These are phyloP conservation scores for Erodium maritimum DNA, from an alignment of 345 rosid genomes.

Conservation along the genomic window DNA sequence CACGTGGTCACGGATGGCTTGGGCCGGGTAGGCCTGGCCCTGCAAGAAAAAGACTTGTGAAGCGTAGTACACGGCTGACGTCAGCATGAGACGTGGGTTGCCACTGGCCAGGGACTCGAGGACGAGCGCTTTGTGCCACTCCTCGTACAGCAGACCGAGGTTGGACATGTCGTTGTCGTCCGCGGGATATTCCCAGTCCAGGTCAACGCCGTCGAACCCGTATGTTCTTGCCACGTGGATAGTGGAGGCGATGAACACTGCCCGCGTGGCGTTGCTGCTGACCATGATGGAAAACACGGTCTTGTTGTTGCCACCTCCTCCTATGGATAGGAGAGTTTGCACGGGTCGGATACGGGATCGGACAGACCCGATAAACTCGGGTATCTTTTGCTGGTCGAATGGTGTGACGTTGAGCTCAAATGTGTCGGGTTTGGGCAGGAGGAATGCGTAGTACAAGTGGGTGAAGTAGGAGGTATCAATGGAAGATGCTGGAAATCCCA, in stretches of 20 bases:
- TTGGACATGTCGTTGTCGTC: conserved; percentile 18
- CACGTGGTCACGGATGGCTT: conserved; percentile 1
- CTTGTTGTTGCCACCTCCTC: conserved; percentile 15
- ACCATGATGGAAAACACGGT: conserved; percentile 20
- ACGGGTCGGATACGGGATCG: conserved; percentile 14
- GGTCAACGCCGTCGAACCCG: conserved; percentile 31
- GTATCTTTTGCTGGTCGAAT: conserved; percentile 17
- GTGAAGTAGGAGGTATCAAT: conserved; percentile 33
- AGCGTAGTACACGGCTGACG: conserved; percentile 32
- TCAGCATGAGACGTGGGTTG: conserved; percentile 14
- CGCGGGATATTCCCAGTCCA: conserved; percentile 40
- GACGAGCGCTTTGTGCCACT: conserved; percentile 15
- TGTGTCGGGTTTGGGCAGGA: conserved; percentile 15
- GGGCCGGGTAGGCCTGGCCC: background rate
- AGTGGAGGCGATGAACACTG: conserved; percentile 21
- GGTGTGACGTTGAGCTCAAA: conserved; percentile 19
- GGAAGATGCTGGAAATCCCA: conserved; percentile 19
- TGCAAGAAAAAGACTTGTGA: conserved; percentile 3
- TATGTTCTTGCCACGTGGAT: conserved; percentile 25
- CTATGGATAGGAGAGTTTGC: conserved; percentile 25
- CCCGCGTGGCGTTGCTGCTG: conserved; percentile 9
- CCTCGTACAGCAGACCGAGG: conserved; percentile 10
- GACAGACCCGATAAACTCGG: conserved; percentile 13
- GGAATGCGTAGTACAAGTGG: conserved; percentile 35
- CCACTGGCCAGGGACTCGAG: conserved; percentile 9